phyloP scores from a whole-genome alignment of 2,329 filamentous ascomycete genomes.

The Coniochaeta sp. region DNA sequence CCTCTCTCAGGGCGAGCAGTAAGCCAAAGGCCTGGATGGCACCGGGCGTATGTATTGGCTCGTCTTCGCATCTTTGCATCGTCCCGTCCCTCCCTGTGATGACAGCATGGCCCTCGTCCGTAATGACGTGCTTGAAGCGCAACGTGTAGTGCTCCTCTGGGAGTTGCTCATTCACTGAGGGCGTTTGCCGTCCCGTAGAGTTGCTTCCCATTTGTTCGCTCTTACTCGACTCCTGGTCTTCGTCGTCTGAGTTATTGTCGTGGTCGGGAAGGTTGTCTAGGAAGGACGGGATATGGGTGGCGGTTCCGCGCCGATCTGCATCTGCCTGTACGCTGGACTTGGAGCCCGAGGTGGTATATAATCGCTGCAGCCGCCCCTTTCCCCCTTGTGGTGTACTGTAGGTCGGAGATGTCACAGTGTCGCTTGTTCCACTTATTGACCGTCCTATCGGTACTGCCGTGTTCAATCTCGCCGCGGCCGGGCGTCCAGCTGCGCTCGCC shows the following conservation, averaged over 20 bases:
- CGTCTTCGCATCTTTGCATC: slow-evolving; percentile 79
- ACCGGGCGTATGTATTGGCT: slow-evolving; percentile 83
- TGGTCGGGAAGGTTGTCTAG: slow-evolving; percentile 15
- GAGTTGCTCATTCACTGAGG: slow-evolving; percentile 2
- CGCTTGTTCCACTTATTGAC: neutral
- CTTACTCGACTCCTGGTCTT: neutral
- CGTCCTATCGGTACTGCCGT: neutral
- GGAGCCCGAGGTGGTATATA: slow-evolving; percentile 28
- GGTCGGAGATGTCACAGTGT: slow-evolving; percentile 7
- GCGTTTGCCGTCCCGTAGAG: slow-evolving; percentile 3
- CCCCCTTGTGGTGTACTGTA: slow-evolving; percentile 8
- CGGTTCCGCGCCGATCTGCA: slow-evolving; percentile 29
- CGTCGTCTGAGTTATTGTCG: slow-evolving; percentile 7
- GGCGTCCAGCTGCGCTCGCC: neutral
- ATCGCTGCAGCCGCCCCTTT: slow-evolving; percentile 17
- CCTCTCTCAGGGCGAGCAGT: slow-evolving; percentile 67
- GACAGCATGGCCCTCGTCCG: slow-evolving; percentile 71
- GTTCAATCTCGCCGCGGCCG: neutral
- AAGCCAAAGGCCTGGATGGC: slow-evolving; percentile 76
- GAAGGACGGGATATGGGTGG: slow-evolving; percentile 21
- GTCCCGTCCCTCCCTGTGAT: slow-evolving; percentile 72
- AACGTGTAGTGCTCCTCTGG: slow-evolving; percentile 52
- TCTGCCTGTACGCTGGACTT: slow-evolving; percentile 39
- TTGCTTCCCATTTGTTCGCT: slow-evolving; percentile 9
- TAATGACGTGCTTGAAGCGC: slow-evolving; percentile 72